Evolutionary conservation across 2,329 filamentous ascomycete species (phyloP).

Genomic region (Myriosclerotinia duriaeana): DNA sequence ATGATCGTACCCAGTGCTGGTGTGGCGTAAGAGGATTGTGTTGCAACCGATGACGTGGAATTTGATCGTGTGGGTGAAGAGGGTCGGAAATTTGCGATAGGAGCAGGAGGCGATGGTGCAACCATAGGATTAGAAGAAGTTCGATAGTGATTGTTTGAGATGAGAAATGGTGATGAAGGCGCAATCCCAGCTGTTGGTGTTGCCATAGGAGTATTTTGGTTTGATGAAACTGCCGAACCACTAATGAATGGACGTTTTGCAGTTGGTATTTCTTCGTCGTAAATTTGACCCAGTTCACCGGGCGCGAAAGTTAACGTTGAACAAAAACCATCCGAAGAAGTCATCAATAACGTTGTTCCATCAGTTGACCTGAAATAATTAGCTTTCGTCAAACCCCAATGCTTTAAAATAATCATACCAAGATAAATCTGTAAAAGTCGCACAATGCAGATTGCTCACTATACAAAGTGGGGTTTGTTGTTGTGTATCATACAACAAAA

Average conservation of each 20-base stretch:
- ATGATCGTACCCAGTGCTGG: slow-evolving; percentile 50
- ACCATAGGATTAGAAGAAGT: slow-evolving; percentile 55
- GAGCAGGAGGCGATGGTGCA: slow-evolving; percentile 58
- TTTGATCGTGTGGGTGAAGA: slow-evolving; percentile 82
- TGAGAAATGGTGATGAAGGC: slow-evolving; percentile 57
- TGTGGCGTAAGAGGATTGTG: slow-evolving; percentile 54
- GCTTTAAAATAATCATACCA: slow-evolving; percentile 64
- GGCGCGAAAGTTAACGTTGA: slow-evolving; percentile 82
- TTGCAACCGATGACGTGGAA: slow-evolving; percentile 76
- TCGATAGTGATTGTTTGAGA: slow-evolving; percentile 54
- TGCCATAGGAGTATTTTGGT: slow-evolving; percentile 66
- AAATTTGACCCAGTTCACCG: slow-evolving; percentile 81
- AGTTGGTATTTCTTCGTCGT: slow-evolving; percentile 64
- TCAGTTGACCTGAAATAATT: slow-evolving; percentile 63
- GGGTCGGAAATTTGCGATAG: slow-evolving; percentile 56
- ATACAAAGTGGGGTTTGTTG: slow-evolving; percentile 91
- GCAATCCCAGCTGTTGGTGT: slow-evolving; percentile 65
- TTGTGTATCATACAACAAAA: slow-evolving; percentile 94
- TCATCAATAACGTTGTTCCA: slow-evolving; percentile 79
- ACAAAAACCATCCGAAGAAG: slow-evolving; percentile 98
- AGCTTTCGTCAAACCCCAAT: slow-evolving; percentile 15
- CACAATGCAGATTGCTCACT: slow-evolving; percentile 95
- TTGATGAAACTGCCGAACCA: slow-evolving; percentile 49
- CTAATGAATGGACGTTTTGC: slow-evolving; percentile 46
- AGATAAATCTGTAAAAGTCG: slow-evolving; percentile 92